Conservation (phyloP, 495 filamentous ascomycete species). For the Neurospora tetraspora region DNA sequence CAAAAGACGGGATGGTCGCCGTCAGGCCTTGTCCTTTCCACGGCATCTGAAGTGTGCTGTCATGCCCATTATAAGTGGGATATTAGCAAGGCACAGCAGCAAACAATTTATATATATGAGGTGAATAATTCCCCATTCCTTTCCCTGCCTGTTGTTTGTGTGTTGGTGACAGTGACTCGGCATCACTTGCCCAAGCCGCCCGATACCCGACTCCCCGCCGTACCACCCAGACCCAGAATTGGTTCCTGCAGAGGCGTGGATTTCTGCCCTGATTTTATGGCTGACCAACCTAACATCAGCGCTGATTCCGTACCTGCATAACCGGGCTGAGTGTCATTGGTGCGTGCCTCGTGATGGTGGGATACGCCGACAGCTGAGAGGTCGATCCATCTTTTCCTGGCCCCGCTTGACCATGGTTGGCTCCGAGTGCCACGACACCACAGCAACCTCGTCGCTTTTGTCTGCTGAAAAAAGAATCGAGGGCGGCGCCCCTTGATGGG, state of each 20-base stretch:
- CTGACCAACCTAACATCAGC: neutral
- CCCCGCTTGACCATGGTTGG: neutral
- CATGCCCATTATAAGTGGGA: neutral
- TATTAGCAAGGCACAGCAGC: neutral
- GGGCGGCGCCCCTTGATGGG: neutral
- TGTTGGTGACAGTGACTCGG: neutral
- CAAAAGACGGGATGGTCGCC: neutral
- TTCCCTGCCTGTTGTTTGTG: too few relatives aligned
- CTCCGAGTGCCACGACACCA: neutral
- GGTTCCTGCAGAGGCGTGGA: neutral
- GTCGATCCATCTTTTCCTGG: neutral
- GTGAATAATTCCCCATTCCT: neutral
- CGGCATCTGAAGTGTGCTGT: neutral
- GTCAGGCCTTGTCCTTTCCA: neutral
- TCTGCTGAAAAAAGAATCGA: neutral
- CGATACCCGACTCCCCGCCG: neutral
- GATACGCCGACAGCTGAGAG: neutral
- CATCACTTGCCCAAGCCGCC: neutral
- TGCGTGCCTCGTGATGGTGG: neutral
- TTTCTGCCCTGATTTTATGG: neutral
- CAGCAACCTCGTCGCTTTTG: neutral
- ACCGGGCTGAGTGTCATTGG: neutral
- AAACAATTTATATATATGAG: neutral
- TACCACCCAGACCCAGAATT: neutral
- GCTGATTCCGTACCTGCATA: neutral